Conservation (phyloP, 345 rosid genomes). For the Hevea brasiliensis region DNA sequence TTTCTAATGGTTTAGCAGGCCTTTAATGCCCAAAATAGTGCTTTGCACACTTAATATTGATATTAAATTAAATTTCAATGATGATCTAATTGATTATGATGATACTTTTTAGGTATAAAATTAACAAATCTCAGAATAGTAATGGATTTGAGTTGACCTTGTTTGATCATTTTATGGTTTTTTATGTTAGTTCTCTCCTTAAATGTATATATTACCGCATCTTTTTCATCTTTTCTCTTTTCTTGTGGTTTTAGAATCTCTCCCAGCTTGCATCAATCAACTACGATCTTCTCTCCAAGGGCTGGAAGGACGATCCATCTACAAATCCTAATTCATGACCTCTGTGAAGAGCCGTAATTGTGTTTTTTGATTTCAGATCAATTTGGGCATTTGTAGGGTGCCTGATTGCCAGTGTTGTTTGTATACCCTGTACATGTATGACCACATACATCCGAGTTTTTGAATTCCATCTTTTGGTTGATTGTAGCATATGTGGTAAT, state of each 20-base stretch:
- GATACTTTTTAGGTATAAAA: background rate
- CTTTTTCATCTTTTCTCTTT: slow-evolving; percentile 15
- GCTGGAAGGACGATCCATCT: slow-evolving; percentile 81
- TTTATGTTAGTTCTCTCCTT: background rate
- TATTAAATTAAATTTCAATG: background rate
- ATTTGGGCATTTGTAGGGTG: slow-evolving; percentile 25
- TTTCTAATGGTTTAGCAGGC: background rate
- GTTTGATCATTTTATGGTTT: background rate
- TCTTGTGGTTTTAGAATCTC: slow-evolving; percentile 58
- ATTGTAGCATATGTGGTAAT: background rate
- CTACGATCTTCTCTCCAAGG: slow-evolving; percentile 95
- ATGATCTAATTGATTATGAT: background rate
- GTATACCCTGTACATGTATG: slow-evolving; percentile 82
- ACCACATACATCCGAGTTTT: no score
- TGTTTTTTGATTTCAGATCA: slow-evolving; percentile 12
- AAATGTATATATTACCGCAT: background rate
- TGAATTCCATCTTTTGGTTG: background rate
- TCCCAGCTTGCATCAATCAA: slow-evolving; percentile 98
- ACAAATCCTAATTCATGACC: slow-evolving; percentile 46
- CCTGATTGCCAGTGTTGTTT: slow-evolving; percentile 32
- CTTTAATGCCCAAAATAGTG: background rate
- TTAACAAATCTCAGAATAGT: background rate
- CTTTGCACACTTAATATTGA: background rate
- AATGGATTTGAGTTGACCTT: background rate
- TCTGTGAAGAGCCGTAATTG: slow-evolving; percentile 18